phyloP scores from a whole-genome alignment of 2,329 filamentous ascomycete genomes.

The Tolypocladium sp. region DNA sequence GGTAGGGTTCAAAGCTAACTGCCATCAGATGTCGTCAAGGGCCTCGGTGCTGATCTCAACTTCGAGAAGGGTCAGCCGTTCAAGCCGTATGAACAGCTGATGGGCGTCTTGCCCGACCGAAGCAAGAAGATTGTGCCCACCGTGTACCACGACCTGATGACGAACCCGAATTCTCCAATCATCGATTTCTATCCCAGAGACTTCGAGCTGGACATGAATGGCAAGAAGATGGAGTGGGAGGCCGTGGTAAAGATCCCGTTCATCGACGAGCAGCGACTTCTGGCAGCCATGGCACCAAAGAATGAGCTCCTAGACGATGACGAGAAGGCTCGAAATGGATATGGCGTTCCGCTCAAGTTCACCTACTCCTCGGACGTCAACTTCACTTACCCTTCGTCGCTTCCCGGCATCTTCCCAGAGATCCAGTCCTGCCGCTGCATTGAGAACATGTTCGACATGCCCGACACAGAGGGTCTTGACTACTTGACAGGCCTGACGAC shows the following conservation, averaged over 20 bases:
- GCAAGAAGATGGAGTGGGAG: constrained; percentile 99
- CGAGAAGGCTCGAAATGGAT: constrained; percentile 77
- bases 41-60: constrained; percentile 76
- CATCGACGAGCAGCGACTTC: constrained; percentile 82
- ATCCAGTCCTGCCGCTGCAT: constrained; percentile 80
- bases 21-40: constrained; percentile 71
- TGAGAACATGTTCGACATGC: constrained; percentile 93
- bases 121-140: constrained; percentile 92
- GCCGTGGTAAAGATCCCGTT: constrained; percentile 98
- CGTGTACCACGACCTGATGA: constrained; percentile 90
- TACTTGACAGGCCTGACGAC: constrained; percentile 76
- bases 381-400: constrained; percentile 78
- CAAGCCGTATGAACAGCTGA: constrained; percentile 88
- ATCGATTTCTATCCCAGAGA: constrained; percentile 97
- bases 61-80: constrained; percentile 95
- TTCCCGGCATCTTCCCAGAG: constrained; percentile 85
- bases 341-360: constrained; percentile 89
- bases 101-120: constrained; percentile 94
- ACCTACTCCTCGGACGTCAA: constrained; percentile 70
- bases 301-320: constrained; percentile 69
- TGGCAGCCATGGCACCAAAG: constrained; percentile 78
- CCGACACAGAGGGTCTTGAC: constrained; percentile 81
- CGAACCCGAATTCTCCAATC: constrained; percentile 79
- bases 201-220: constrained; percentile 98
- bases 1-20: constrained; percentile 5